phyloP scores from a whole-genome alignment of 2,329 filamentous ascomycete species.

The Botrytis aclada region DNA sequence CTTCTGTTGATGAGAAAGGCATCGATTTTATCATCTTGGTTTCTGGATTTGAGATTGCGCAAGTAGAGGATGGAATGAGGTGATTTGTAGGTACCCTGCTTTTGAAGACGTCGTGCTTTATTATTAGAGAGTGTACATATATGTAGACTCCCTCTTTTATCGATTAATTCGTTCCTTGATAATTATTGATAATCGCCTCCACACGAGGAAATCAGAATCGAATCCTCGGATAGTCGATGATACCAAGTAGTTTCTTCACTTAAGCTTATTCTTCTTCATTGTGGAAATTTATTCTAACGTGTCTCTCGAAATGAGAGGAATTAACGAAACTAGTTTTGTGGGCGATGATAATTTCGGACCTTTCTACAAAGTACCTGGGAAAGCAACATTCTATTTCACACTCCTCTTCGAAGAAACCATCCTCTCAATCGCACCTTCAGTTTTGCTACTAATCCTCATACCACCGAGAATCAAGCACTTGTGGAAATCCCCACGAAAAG shows the following conservation, averaged over 20 bases:
- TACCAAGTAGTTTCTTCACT: neutral
- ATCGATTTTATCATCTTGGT: neutral
- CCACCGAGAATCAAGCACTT: slow-evolving; percentile 24
- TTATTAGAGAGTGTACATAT: neutral
- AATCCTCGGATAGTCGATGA: neutral
- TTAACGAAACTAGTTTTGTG: neutral
- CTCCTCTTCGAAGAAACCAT: slow-evolving; percentile 35
- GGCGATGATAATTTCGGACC: slow-evolving; percentile 16
- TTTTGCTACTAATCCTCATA: slow-evolving; percentile 27
- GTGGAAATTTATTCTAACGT: neutral
- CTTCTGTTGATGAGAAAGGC: neutral
- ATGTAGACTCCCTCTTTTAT: neutral
- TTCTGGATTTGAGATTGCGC: neutral
- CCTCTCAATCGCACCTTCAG: slow-evolving; percentile 31
- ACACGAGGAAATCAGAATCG: neutral
- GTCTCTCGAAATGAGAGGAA: neutral
- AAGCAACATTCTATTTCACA: slow-evolving; percentile 32
- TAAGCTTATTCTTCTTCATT: neutral
- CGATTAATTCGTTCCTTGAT: neutral
- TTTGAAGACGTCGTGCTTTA: neutral
- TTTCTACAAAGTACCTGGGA: neutral
- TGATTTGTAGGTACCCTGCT: neutral
- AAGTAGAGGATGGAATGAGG: neutral
- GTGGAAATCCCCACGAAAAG: slow-evolving; percentile 26
- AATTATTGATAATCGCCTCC: neutral